Evolutionary conservation across 768 basidiomycete species (phyloP).

Genomic region (Hydnomerulius pinastri): DNA sequence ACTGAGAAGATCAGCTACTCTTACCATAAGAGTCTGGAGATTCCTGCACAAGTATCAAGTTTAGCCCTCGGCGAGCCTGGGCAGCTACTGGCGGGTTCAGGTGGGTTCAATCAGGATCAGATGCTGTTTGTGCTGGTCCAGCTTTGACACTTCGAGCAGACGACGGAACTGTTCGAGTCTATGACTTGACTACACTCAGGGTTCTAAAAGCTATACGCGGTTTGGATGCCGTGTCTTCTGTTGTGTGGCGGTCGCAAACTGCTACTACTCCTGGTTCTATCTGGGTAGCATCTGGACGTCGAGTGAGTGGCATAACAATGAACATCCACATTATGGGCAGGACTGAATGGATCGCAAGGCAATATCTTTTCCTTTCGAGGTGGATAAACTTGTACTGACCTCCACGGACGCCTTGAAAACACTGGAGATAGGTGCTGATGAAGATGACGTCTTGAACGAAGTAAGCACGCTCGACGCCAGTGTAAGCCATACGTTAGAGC

Average conservation of each 20-base stretch:
- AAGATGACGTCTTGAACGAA: slow-evolving; percentile 69
- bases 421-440: slow-evolving; percentile 50
- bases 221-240: slow-evolving; percentile 63
- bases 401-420: slow-evolving; percentile 47
- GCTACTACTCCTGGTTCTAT: slow-evolving; percentile 47
- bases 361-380: slow-evolving; percentile 47
- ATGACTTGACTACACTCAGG: slow-evolving; percentile 57
- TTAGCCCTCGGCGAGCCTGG: slow-evolving; percentile 50
- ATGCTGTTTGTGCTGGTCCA: background rate
- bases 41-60: slow-evolving; percentile 55
- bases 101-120: too few relatives aligned
- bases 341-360: slow-evolving; percentile 7
- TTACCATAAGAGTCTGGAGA: slow-evolving; percentile 33
- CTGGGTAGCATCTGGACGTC: slow-evolving; percentile 68
- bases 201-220: slow-evolving; percentile 65
- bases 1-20: slow-evolving; percentile 6
- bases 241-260: slow-evolving; percentile 46
- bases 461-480: slow-evolving; percentile 35
- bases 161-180: slow-evolving; percentile 71
- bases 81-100: slow-evolving; percentile 62
- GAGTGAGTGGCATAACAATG: slow-evolving; percentile 37
- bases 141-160: slow-evolving; percentile 37
- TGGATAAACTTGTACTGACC: slow-evolving; percentile 54
- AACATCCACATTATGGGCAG: background rate
- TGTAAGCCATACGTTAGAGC: slow-evolving; percentile 5